A percentile compares a stretch with the other conserved stretches of the same genome.
These are phyloP conservation scores for Skeletonema grethae DNA, from an alignment of 108 stramenopile species.

Conservation along the genomic window DNA sequence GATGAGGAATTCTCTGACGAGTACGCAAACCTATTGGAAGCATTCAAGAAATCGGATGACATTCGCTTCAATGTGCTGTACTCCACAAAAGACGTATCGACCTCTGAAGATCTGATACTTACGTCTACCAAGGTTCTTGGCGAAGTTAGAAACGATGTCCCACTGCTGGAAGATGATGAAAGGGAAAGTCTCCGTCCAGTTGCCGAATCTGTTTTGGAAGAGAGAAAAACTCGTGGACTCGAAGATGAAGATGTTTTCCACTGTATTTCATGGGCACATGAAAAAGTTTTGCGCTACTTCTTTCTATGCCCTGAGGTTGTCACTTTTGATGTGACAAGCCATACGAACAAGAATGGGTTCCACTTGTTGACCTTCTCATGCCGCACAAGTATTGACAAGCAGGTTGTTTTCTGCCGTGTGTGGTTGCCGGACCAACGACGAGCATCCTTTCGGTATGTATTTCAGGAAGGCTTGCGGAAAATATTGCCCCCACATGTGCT, in stretches of 20 bases:
- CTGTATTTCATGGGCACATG: background rate
- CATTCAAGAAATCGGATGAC: too few species aligned
- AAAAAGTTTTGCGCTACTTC: background rate
- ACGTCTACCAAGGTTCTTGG: background rate
- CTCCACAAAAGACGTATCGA: too few species aligned
- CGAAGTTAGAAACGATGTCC: background rate
- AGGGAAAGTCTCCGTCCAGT: too few species aligned
- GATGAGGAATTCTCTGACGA: background rate
- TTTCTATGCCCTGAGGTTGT: background rate
- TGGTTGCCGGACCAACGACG: background rate
- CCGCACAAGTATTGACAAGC: background rate
- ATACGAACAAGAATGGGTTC: background rate
- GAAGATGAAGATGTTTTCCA: background rate
- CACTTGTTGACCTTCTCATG: constrained; percentile 4
- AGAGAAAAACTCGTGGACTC: background rate
- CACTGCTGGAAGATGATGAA: too few species aligned
- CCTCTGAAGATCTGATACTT: background rate
- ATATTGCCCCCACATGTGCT: background rate
- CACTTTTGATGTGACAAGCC: background rate
- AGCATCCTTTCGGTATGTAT: background rate
- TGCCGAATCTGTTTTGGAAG: too few species aligned
- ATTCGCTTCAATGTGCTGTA: too few species aligned
- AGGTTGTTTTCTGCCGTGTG: constrained; percentile 5
- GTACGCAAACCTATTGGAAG: too few species aligned
- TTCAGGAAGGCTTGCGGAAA: background rate